Conservation (phyloP, 257 asterid genomes). For the Solanum ossicruentum region DNA sequence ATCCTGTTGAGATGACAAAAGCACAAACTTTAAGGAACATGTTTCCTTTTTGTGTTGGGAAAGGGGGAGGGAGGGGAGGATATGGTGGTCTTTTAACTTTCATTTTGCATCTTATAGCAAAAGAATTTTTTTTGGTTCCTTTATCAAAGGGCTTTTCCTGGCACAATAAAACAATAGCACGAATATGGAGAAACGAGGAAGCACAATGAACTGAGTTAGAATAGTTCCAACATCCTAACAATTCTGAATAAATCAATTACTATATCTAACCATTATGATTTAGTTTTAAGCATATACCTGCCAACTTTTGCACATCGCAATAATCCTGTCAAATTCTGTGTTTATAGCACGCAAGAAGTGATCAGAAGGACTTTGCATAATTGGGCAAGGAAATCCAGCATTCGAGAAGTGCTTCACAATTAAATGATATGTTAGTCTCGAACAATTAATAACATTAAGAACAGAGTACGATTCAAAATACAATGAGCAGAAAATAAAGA, state of each 20-base stretch:
- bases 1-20: constrained; percentile 40
- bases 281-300: constrained; percentile 41
- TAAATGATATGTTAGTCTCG: background rate
- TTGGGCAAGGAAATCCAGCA: constrained; percentile 99
- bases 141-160: background rate
- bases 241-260: background rate
- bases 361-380: constrained; percentile 99
- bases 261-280: background rate
- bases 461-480: background rate
- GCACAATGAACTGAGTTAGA: background rate
- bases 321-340: constrained; percentile 93
- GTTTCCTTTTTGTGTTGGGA: background rate
- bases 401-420: constrained; percentile 84
- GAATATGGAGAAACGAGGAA: background rate
- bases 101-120: background rate
- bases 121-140: background rate
- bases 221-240: background rate
- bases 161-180: background rate
- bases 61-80: background rate
- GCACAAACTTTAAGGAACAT: background rate
- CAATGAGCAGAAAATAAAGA: background rate
- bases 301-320: constrained; percentile 99
- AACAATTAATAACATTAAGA: background rate
- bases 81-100: background rate
- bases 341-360: constrained; percentile 97